Evolutionary conservation across 139 green algal genomes (phyloP).

Genomic region (Haematococcus lacustris): DNA sequence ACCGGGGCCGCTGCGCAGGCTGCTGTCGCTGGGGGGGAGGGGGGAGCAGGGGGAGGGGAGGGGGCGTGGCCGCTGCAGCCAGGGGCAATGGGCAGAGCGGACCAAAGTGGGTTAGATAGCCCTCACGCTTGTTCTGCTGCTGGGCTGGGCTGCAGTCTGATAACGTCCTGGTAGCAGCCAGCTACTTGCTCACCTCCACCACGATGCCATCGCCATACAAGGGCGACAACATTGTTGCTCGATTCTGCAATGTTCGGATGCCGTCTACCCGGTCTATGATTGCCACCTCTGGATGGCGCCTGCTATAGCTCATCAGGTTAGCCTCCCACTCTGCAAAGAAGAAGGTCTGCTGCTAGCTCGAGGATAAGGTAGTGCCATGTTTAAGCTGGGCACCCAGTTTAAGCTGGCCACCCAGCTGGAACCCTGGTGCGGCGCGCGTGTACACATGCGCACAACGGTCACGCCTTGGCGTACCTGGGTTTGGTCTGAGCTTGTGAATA

Average conservation of each 20-base stretch:
- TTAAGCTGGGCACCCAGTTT: neutral
- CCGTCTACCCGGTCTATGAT: slow-evolving; percentile 51
- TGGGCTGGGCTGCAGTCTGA: no score
- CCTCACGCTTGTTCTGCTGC: no score
- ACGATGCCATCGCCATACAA: slow-evolving; percentile 26
- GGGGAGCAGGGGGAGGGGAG: neutral
- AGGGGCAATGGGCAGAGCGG: no score
- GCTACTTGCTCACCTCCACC: slow-evolving; percentile 5
- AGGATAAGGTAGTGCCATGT: neutral
- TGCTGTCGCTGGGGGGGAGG: neutral
- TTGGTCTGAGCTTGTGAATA: slow-evolving; percentile 65
- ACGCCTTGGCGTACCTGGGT: slow-evolving; percentile 35
- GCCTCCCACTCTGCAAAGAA: slow-evolving; percentile 54
- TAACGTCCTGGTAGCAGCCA: no score
- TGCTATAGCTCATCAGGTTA: slow-evolving; percentile 47
- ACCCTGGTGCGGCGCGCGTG: neutral
- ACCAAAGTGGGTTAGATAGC: no score
- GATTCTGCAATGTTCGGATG: slow-evolving; percentile 47
- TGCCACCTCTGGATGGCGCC: slow-evolving; percentile 33
- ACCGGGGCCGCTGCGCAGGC: neutral
- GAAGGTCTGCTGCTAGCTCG: neutral
- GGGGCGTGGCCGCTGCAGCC: no score
- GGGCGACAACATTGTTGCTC: slow-evolving; percentile 52
- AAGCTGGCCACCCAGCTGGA: neutral
- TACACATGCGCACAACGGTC: neutral